Evolutionary conservation across 1,284 basidiomycete genomes (phyloP), one percentile per base, ranked within the genome.

Genomic region (Rhodofomes roseus): DNA sequence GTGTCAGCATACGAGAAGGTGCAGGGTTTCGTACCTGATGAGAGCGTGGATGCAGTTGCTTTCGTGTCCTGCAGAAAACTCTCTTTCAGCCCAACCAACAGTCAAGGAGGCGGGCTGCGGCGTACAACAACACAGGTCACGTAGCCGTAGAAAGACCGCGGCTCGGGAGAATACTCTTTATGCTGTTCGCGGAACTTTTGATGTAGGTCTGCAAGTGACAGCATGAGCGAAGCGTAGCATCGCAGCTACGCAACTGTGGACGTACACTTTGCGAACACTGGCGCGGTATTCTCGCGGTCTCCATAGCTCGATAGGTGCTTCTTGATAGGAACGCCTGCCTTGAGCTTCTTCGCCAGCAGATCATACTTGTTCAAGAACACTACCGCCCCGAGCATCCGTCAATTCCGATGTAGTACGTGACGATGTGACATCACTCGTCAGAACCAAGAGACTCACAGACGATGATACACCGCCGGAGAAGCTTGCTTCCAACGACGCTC

Each of bases 331-430:
- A 73, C 67, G 11, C 76, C 76, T 23, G 56, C 57, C 37, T 61
- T 56, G 40, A 78, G 64, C 66, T 79, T 79, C 63, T 67, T 63
- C 59, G 74, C 70, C n/a, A 83, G 65, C 44, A 80, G 72, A 65
- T 88, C 86, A 64, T 77, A 82, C 68, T 88, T 89, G 71, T 89
- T 89, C 65, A 89, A 76, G 73, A 88, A 89, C 36, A 87, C 71
- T 73, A 41, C 4, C 4, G 14, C 7, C 29, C 23, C 6, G 22
- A 34, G 37, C 18, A 20, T 48, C 48, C 16, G 46, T 2, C 18
- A 16, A 41, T n/a, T n/a, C n/a, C n/a, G n/a, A n/a, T n/a, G n/a
- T n/a, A n/a, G n/a, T n/a, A n/a, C n/a, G n/a, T n/a, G n/a, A n/a
- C n/a, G n/a, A n/a, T n/a, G n/a, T n/a, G n/a, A n/a, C n/a, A n/a